Conservation (phyloP, 495 filamentous ascomycete species). For the Thozetella sp. region DNA sequence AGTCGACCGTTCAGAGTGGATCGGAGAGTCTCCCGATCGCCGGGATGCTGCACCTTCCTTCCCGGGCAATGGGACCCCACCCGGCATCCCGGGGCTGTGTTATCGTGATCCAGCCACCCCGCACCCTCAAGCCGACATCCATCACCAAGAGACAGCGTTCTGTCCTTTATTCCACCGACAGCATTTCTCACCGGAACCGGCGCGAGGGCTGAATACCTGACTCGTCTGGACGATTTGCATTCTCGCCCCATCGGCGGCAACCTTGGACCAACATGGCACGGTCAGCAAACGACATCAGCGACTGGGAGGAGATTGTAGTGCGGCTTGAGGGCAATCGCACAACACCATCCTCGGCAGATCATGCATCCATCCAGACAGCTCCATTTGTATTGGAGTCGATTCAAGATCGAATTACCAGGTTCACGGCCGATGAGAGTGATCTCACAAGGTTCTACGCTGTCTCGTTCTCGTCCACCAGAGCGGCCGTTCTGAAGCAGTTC, state of each 20-base stretch:
- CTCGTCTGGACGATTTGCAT: no score
- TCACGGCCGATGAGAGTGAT: constrained; percentile 29
- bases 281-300: neutral
- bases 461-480: constrained; percentile 24
- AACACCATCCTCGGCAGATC: neutral
- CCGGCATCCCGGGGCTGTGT: no score
- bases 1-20: neutral
- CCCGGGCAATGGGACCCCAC: neutral
- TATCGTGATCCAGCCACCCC: neutral
- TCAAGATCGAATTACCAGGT: constrained; percentile 29
- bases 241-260: no score
- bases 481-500: constrained; percentile 17
- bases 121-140: neutral
- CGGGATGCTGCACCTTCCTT: neutral
- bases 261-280: neutral
- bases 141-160: no score
- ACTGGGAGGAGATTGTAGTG: neutral
- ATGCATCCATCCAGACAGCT: neutral
- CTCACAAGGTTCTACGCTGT: constrained; percentile 35
- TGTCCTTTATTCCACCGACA: no score
- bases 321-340: neutral
- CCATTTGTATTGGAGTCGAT: constrained; percentile 16
- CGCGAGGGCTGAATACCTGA: no score
- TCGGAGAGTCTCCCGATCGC: neutral
- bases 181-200: no score